These are phyloP conservation scores for Funneliformis mosseae DNA, from an alignment of 192 early-diverging fungal species.

Conservation along the genomic window DNA sequence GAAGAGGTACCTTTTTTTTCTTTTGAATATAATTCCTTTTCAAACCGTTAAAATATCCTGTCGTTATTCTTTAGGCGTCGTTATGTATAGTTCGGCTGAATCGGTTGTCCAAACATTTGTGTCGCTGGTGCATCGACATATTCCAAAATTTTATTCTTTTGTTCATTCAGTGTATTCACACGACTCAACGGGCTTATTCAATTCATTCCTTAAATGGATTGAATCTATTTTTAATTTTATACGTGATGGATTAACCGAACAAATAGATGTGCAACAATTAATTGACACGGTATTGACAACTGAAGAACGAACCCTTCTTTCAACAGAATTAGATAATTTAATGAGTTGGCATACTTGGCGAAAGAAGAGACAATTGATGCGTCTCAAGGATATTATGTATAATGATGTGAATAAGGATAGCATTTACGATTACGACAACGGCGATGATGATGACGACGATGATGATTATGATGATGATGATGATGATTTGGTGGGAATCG, in stretches of 20 bases:
- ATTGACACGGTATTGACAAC: constrained; percentile 31
- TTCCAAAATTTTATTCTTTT: constrained; percentile 57
- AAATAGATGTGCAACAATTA: constrained; percentile 37
- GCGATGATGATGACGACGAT: background rate
- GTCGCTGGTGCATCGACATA: constrained; percentile 51
- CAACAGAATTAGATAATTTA: constrained; percentile 38
- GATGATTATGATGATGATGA: constrained; percentile 28
- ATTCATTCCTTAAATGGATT: constrained; percentile 49
- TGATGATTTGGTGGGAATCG: constrained; percentile 20
- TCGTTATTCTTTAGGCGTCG: background rate
- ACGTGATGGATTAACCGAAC: constrained; percentile 39
- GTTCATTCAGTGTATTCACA: constrained; percentile 56
- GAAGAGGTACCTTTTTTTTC: background rate
- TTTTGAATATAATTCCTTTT: background rate
- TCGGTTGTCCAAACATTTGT: constrained; percentile 46
- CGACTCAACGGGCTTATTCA: constrained; percentile 51
- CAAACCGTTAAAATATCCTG: background rate
- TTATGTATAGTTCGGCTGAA: constrained; percentile 4
- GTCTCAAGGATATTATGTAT: constrained; percentile 41
- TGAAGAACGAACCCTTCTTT: constrained; percentile 36
- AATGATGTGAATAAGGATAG: constrained; percentile 24
- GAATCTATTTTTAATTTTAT: constrained; percentile 48
- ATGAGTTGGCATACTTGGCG: constrained; percentile 34
- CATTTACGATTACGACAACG: constrained; percentile 1
- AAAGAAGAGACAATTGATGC: constrained; percentile 41